Evolutionary conservation across 768 basidiomycete genomes (phyloP), one percentile per base, ranked within the genome.

Genomic region (Pulveroboletus sp.): DNA sequence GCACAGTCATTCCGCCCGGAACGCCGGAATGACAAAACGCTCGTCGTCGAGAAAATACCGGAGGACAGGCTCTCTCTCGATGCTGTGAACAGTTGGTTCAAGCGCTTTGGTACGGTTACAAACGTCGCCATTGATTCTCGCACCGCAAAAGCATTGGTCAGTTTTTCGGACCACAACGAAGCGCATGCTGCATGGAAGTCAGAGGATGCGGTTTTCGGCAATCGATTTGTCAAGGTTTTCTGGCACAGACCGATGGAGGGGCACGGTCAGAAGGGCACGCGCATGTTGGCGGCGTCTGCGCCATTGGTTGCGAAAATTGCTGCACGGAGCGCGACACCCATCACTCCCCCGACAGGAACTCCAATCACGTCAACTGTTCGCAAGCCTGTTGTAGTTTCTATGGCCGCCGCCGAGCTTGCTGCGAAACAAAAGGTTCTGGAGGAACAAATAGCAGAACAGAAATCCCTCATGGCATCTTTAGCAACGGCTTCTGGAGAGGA

Each of bases 181-280:
- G 94, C 94, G 0, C 82, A 86, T 60, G 79, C 81, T 11, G 94
- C 94, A 1, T 93, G 93, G 89, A 90, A 89, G 66, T 83, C 84
- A 24, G 89, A 94, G 67, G 92, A 95, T 55, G 92, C 93, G n/a
- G 86, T 96, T 13, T 96, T 96, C 61, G 83, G 82, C 10, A 94
- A 93, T 59, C 82, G 94, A 43, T 96, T 96, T 66, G 93, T 96
- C 57, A 95, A 94, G 69, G 77, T 96, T 31, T 91, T 95, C 60
- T 96, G 94, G 93, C 92, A 95, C 69, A 78, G 88, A 50, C 93
- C 92, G 7, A 81, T 93, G 82, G 89, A 89, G 47, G 93, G 94
- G 0, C 89, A 93, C 59, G 93, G 93, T 8, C 83, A 82, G 54
- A 76, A 73, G 15, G 93, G 93, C 2, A 73, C 81, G 42, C 78